Evolutionary conservation across 2,329 filamentous ascomycete species (phyloP).

Genomic region (Calonectria pseudoreteaudii): DNA sequence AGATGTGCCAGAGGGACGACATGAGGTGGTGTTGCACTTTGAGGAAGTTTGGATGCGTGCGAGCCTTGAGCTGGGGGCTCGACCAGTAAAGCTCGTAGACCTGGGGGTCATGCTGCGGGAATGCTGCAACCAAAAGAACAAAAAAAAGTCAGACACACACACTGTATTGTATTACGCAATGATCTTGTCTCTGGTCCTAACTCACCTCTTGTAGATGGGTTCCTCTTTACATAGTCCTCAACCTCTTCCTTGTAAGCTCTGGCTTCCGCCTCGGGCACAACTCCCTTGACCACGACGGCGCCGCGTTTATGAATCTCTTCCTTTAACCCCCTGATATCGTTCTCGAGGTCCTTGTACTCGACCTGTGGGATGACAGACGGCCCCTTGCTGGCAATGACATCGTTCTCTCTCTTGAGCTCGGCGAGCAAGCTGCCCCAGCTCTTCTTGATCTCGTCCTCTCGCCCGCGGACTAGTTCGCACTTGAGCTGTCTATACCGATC

Average conservation of each 20-base stretch:
- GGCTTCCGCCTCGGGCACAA: conserved; percentile 73
- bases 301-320: conserved; percentile 71
- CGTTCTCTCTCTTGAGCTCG: conserved; percentile 60
- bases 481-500: conserved; percentile 69
- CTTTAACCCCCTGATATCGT: conserved; percentile 48
- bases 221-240: conserved; percentile 73
- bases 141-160: background rate
- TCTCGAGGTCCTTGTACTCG: conserved; percentile 58
- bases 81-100: conserved; percentile 85
- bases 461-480: conserved; percentile 60
- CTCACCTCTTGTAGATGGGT: conserved; percentile 68
- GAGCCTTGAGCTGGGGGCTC: conserved; percentile 73
- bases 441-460: conserved; percentile 58
- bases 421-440: conserved; percentile 63
- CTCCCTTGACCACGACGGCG: conserved; percentile 72
- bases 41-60: conserved; percentile 74
- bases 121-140: conserved; percentile 57
- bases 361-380: conserved; percentile 65
- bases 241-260: conserved; percentile 73
- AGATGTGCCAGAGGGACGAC: conserved; percentile 68
- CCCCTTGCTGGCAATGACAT: conserved; percentile 57
- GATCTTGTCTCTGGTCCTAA: background rate
- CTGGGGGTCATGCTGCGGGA: conserved; percentile 74
- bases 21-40: conserved; percentile 72
- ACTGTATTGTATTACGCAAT: background rate